Evolutionary conservation across 495 filamentous ascomycete species (phyloP).

Genomic region (Hypoxylon intermedium): DNA sequence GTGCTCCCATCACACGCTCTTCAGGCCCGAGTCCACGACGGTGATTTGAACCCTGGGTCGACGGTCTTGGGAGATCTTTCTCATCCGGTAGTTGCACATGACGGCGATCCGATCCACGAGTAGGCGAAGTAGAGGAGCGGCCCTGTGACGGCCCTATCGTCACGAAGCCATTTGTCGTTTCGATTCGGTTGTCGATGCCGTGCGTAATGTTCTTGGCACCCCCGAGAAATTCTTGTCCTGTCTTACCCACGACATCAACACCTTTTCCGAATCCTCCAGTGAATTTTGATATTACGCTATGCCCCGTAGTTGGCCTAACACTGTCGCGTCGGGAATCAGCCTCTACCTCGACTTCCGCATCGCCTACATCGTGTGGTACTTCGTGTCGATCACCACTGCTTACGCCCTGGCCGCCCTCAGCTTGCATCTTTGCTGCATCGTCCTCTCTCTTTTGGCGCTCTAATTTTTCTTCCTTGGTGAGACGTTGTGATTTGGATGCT

Average conservation of each 20-base stretch:
- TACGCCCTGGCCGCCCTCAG: constrained; percentile 69
- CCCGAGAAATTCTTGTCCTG: constrained; percentile 50
- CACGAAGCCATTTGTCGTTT: constrained; percentile 63
- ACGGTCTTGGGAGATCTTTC: constrained; percentile 40
- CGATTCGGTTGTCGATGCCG: constrained; percentile 65
- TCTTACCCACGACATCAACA: constrained; percentile 45
- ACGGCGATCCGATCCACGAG: constrained; percentile 39
- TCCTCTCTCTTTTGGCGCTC: constrained; percentile 59
- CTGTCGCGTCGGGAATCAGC: constrained; percentile 18
- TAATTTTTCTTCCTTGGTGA: constrained; percentile 59
- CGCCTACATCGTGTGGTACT: constrained; percentile 72
- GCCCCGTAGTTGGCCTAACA: constrained; percentile 31
- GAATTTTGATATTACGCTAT: constrained; percentile 46
- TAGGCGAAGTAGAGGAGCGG: constrained; percentile 29
- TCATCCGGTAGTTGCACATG: constrained; percentile 37
- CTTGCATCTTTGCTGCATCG: constrained; percentile 65
- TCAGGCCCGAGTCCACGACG: constrained; percentile 23
- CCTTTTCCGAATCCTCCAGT: constrained; percentile 50
- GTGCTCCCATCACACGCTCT: constrained; percentile 39
- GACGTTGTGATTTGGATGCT: constrained; percentile 50
- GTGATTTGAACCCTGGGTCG: constrained; percentile 30
- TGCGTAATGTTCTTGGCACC: constrained; percentile 66
- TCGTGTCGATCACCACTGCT: constrained; percentile 87
- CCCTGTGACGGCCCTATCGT: constrained; percentile 42
- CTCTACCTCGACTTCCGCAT: constrained; percentile 64